phyloP scores from a whole-genome alignment of 805 yeast species.

The Starmerella bombicola region DNA sequence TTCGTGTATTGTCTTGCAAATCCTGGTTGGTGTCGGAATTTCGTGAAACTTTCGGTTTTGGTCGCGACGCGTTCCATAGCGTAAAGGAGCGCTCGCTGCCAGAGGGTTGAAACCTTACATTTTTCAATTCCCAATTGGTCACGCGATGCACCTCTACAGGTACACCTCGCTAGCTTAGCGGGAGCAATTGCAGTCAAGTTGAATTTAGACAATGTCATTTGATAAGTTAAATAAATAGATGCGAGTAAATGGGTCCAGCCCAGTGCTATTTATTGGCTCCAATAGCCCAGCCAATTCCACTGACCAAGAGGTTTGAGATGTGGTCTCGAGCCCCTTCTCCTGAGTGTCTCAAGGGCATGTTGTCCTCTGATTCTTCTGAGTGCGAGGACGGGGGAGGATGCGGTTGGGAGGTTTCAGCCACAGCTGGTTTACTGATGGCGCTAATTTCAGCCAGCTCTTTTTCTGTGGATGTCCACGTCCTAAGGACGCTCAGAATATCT shows the following conservation, averaged over 20 bases:
- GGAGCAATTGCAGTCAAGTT: too few relatives aligned
- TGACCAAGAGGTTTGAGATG: conserved; percentile 38
- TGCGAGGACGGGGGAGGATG: too few relatives aligned
- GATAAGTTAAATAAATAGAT: too few relatives aligned
- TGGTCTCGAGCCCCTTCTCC: conserved; percentile 28
- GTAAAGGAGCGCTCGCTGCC: too few relatives aligned
- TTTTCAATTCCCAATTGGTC: too few relatives aligned
- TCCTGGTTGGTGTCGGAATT: conserved; percentile 8
- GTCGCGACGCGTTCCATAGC: conserved; percentile 11
- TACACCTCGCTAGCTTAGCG: too few relatives aligned
- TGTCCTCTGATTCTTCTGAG: not conserved
- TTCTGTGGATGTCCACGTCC: conserved; percentile 41
- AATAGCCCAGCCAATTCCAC: conserved; percentile 53
- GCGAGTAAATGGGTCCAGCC: too few relatives aligned
- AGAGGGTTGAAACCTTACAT: too few relatives aligned
- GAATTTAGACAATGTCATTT: too few relatives aligned
- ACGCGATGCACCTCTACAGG: too few relatives aligned
- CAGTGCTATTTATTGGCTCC: conserved; percentile 35
- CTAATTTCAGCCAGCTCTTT: conserved; percentile 3
- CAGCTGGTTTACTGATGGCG: too few relatives aligned
- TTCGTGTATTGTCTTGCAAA: conserved; percentile 41
- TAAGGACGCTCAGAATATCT: conserved; percentile 43
- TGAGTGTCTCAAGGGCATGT: not conserved
- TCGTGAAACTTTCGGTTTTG: conserved; percentile 16
- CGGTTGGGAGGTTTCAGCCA: too few relatives aligned